A percentile compares a stretch with the other conserved stretches of the same genome.
phyloP scores from a whole-genome alignment of 192 early-diverging fungal species.

The Coemansia sp. region DNA sequence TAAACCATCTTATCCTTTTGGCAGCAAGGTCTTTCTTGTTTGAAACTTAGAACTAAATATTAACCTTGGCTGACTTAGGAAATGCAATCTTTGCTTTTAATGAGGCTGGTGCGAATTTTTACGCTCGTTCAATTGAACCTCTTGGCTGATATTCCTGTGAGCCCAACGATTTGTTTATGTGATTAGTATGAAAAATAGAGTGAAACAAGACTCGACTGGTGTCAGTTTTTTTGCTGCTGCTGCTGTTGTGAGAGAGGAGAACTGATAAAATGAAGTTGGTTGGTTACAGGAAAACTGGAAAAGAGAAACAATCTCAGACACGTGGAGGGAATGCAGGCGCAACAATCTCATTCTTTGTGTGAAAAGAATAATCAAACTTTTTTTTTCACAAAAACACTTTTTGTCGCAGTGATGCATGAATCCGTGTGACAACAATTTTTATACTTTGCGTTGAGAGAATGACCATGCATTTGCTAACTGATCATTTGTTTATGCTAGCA shows the following conservation, averaged over 20 bases:
- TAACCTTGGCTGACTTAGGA: neutral
- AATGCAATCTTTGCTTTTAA: neutral
- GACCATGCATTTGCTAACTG: too few species aligned
- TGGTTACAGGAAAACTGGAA: too few species aligned
- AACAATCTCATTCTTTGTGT: neutral
- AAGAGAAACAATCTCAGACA: too few species aligned
- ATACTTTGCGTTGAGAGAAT: too few species aligned
- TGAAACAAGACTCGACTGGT: neutral
- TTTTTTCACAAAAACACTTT: too few species aligned
- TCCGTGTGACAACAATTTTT: too few species aligned
- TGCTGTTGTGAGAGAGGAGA: neutral
- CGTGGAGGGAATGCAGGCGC: too few species aligned
- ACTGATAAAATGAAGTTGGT: too few species aligned
- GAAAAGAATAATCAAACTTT: too few species aligned
- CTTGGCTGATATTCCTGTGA: neutral
- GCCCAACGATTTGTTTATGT: neutral
- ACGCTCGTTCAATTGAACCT: neutral
- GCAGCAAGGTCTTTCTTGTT: neutral
- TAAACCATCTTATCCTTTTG: neutral
- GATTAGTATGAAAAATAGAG: neutral
- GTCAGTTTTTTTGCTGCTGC: neutral
- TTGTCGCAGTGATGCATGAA: too few species aligned
- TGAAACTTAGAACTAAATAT: neutral
- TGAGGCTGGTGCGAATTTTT: neutral
- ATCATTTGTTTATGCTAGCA: too few species aligned